These are phyloP conservation scores for Rachicladosporium sp. DNA, from an alignment of 2,329 filamentous ascomycete species.

Conservation along the genomic window DNA sequence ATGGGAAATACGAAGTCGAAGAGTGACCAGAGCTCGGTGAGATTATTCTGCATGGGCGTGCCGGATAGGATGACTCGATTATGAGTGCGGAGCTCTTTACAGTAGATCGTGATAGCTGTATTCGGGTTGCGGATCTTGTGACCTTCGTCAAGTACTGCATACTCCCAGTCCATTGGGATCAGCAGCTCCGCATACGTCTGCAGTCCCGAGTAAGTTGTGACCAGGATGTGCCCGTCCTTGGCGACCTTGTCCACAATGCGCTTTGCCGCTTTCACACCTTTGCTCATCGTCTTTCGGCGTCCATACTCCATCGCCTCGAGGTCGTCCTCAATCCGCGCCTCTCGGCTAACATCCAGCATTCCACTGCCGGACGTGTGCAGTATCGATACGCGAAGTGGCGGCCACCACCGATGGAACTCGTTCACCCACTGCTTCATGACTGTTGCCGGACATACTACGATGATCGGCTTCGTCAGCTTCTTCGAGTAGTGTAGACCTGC, in stretches of 20 bases:
- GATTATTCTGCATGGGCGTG: constrained; percentile 94
- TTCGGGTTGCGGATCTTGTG: constrained; percentile 98
- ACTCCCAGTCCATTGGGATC: constrained; percentile 77
- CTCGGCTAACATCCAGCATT: constrained; percentile 67
- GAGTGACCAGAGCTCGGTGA: constrained; percentile 88
- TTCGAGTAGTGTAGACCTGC: constrained; percentile 87
- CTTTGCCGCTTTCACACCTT: constrained; percentile 57
- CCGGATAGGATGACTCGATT: constrained; percentile 90
- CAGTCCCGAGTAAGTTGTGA: constrained; percentile 93
- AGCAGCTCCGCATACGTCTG: constrained; percentile 79
- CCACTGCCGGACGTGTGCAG: constrained; percentile 91
- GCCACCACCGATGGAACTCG: constrained; percentile 98
- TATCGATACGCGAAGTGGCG: constrained; percentile 87
- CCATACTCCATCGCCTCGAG: constrained; percentile 40
- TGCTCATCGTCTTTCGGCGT: constrained; percentile 27
- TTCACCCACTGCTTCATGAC: constrained; percentile 97
- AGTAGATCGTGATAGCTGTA: constrained; percentile 84
- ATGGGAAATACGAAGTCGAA: constrained; percentile 98
- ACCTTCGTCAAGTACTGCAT: constrained; percentile 88
- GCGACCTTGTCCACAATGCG: constrained; percentile 73
- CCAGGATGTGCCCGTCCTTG: constrained; percentile 76
- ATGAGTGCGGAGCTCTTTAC: constrained; percentile 81
- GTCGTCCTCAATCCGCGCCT: constrained; percentile 50
- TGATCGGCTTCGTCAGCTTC: constrained; percentile 68
- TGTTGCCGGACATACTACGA: constrained; percentile 87